Percentiles rank a stretch among this genome's conserved stretches.
These are phyloP conservation scores for Nemania abortiva DNA, from an alignment of 2,329 filamentous ascomycete species.

Conservation along the genomic window DNA sequence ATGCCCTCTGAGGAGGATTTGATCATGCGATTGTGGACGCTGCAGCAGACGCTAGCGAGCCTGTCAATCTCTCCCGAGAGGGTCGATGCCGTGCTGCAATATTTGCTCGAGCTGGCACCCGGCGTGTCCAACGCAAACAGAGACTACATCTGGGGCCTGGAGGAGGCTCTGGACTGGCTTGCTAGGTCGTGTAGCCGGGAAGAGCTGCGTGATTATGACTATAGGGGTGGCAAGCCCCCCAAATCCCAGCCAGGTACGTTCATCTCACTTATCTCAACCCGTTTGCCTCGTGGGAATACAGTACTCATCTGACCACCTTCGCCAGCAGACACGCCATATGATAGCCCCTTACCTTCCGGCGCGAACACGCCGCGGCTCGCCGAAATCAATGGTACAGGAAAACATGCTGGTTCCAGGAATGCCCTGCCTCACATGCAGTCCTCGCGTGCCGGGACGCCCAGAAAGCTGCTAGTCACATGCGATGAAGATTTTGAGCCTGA, in stretches of 20 bases:
- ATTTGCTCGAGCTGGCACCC: slow-evolving; percentile 75
- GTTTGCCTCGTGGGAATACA: not conserved
- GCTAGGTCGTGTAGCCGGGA: slow-evolving; percentile 78
- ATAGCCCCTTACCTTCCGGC: slow-evolving; percentile 64
- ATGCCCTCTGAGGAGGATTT: slow-evolving; percentile 80
- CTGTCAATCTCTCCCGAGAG: slow-evolving; percentile 75
- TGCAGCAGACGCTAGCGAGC: slow-evolving; percentile 77
- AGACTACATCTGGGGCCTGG: slow-evolving; percentile 84
- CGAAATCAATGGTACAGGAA: slow-evolving; percentile 52
- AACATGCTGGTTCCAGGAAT: slow-evolving; percentile 53
- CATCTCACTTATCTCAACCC: not conserved
- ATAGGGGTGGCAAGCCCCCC: slow-evolving; percentile 53
- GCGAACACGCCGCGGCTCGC: slow-evolving; percentile 61
- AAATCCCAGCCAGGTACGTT: slow-evolving; percentile 54
- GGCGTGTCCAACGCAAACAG: slow-evolving; percentile 68
- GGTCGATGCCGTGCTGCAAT: slow-evolving; percentile 72
- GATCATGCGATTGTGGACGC: slow-evolving; percentile 83
- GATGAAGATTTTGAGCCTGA: slow-evolving; percentile 82
- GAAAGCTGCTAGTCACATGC: slow-evolving; percentile 63
- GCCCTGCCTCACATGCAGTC: slow-evolving; percentile 48
- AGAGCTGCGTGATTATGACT: slow-evolving; percentile 79
- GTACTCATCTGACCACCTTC: slow-evolving; percentile 26
- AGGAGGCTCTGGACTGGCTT: slow-evolving; percentile 91
- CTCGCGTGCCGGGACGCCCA: slow-evolving; percentile 51
- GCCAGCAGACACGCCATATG: slow-evolving; percentile 60